Percentiles rank a stretch among this genome's conserved stretches.
phyloP scores from a whole-genome alignment of 2,329 filamentous ascomycete species.

The Fusarium ambrosium region DNA sequence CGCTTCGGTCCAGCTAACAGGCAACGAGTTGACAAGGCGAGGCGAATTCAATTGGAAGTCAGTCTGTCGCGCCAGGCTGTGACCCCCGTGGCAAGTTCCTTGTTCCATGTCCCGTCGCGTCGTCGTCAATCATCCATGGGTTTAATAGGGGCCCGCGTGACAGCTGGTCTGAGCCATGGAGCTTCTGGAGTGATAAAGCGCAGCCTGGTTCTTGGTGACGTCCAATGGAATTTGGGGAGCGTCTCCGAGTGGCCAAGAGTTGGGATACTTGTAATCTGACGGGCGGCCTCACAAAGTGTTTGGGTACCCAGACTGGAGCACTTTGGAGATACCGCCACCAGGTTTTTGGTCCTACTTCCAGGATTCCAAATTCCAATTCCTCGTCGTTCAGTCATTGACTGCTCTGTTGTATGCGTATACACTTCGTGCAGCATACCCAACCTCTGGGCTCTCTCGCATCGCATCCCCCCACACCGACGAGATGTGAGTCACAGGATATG shows the following conservation, averaged over 20 bases:
- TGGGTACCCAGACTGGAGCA: not conserved
- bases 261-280: conserved; percentile 8
- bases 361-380: conserved; percentile 7
- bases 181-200: conserved; percentile 7
- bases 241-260: conserved; percentile 7
- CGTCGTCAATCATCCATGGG: not conserved
- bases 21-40: not conserved
- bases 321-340: conserved; percentile 4
- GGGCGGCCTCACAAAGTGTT: conserved; percentile 24
- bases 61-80: not conserved
- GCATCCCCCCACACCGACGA: conserved; percentile 35
- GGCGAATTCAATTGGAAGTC: not conserved
- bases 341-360: not conserved
- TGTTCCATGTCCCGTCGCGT: conserved; percentile 5
- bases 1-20: conserved; percentile 2
- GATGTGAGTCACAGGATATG: conserved; percentile 47
- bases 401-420: conserved; percentile 4
- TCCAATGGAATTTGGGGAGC: conserved; percentile 8
- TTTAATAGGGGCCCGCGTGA: conserved; percentile 3
- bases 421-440: conserved; percentile 16
- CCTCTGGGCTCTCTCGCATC: conserved; percentile 10
- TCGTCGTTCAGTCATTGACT: conserved; percentile 1
- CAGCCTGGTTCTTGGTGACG: conserved; percentile 4
- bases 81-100: conserved; percentile 6
- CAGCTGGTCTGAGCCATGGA: conserved; percentile 4